Conservation (phyloP, 371 early-diverging fungal species). For the Haplosporangium sp. region DNA sequence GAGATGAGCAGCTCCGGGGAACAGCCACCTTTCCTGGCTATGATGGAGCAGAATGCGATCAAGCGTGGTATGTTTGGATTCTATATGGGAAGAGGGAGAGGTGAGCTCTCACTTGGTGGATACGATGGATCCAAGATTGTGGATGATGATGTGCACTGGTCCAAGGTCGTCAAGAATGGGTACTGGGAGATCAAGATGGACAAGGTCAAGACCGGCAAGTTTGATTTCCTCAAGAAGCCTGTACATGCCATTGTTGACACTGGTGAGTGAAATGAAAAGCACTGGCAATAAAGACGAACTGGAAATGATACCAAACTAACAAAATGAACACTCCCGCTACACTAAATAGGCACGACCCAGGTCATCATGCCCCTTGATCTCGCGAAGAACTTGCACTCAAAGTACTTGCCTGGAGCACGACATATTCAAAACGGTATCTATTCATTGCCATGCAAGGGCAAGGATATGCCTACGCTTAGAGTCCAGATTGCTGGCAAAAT, state of each 20-base stretch:
- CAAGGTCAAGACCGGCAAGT: conserved; percentile 56
- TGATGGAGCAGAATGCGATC: conserved; percentile 72
- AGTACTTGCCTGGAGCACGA: conserved; percentile 66
- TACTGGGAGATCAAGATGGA: conserved; percentile 85
- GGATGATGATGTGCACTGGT: conserved; percentile 68
- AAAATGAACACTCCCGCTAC: too few relatives aligned
- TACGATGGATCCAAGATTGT: conserved; percentile 64
- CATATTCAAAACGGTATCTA: conserved; percentile 69
- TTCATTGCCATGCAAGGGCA: conserved; percentile 61
- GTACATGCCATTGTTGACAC: conserved; percentile 68
- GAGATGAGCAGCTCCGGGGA: conserved; percentile 62
- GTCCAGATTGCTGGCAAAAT: conserved; percentile 62
- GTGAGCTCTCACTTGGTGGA: conserved; percentile 78
- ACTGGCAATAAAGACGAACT: not conserved
- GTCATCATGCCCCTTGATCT: conserved; percentile 74
- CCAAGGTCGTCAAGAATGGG: conserved; percentile 72
- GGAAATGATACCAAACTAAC: not conserved
- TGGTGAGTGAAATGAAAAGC: conserved; percentile 28
- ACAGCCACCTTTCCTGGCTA: conserved; percentile 75
- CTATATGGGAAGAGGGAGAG: conserved; percentile 65
- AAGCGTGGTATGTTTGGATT: conserved; percentile 80
- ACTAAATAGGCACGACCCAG: conserved; percentile 69
- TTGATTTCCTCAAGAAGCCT: conserved; percentile 22
- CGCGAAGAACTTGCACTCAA: conserved; percentile 73
- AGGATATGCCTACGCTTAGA: conserved; percentile 60